phyloP scores from a whole-genome alignment of 2,329 filamentous ascomycete genomes.

The Sordariomycetes sp. region DNA sequence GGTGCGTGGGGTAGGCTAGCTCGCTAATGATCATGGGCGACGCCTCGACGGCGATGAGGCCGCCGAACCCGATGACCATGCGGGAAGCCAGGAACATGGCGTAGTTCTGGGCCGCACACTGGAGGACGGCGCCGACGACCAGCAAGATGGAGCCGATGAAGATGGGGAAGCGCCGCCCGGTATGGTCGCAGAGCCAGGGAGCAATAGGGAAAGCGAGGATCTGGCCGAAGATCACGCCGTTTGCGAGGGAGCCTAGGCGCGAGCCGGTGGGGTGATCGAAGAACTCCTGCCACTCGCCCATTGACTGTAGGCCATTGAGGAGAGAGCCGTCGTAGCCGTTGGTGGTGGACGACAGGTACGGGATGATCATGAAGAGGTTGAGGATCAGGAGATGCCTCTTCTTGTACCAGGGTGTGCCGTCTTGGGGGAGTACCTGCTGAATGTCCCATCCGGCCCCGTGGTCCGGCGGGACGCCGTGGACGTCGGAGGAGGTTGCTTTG shows the following conservation, averaged over 20 bases:
- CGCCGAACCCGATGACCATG: slow-evolving; percentile 18
- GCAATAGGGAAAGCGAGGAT: background rate
- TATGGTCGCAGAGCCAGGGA: slow-evolving; percentile 13
- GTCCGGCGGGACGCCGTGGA: background rate
- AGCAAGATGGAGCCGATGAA: slow-evolving; percentile 17
- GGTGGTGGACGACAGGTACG: background rate
- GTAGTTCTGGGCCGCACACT: slow-evolving; percentile 14
- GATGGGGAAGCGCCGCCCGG: slow-evolving; percentile 24
- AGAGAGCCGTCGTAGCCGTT: slow-evolving; percentile 19
- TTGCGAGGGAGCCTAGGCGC: slow-evolving; percentile 19
- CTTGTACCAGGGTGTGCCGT: background rate
- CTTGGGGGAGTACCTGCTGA: background rate
- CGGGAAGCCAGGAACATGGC: slow-evolving; percentile 16
- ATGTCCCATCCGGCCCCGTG: background rate
- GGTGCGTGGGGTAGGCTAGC: slow-evolving; percentile 19
- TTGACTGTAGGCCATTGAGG: slow-evolving; percentile 29
- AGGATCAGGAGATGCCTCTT: background rate
- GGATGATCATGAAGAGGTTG: background rate
- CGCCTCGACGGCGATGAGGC: slow-evolving; percentile 15
- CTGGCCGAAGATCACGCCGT: background rate
- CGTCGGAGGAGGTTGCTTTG: background rate
- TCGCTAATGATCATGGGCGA: slow-evolving; percentile 19
- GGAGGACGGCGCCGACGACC: slow-evolving; percentile 17
- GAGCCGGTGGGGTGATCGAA: slow-evolving; percentile 22
- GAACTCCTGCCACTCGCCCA: slow-evolving; percentile 24